phyloP scores from a whole-genome alignment of 305 asterid species.

The Ilex paraguariensis region DNA sequence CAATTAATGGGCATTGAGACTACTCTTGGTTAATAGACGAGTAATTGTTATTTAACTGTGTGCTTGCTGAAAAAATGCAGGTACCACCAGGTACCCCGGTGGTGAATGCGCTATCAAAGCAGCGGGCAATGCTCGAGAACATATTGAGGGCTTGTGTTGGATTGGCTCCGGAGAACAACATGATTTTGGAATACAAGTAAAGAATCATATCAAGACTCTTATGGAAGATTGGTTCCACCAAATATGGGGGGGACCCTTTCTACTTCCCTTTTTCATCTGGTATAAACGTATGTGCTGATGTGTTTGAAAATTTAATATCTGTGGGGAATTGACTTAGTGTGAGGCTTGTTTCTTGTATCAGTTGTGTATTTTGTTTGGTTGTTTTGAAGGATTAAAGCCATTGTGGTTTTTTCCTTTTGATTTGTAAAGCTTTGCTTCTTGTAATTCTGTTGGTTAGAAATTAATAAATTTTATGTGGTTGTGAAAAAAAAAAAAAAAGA shows the following conservation, averaged over 20 bases:
- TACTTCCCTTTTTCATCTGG: background rate
- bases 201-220: background rate
- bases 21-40: too few relatives aligned
- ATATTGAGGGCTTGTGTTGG: slow-evolving; percentile 96
- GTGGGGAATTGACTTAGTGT: background rate
- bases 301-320: background rate
- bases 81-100: slow-evolving; percentile 99
- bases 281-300: background rate
- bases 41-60: too few relatives aligned
- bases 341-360: too few relatives aligned
- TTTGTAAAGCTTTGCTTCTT: too few relatives aligned
- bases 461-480: too few relatives aligned
- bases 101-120: slow-evolving; percentile 93
- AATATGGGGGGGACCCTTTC: background rate
- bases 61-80: slow-evolving; percentile 22
- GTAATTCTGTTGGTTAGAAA: too few relatives aligned
- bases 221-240: background rate
- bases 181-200: slow-evolving; percentile 94
- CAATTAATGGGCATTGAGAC: too few relatives aligned
- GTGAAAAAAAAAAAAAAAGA: too few relatives aligned
- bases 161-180: slow-evolving; percentile 96
- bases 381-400: too few relatives aligned
- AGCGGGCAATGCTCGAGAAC: slow-evolving; percentile 94
- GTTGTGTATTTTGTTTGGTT: too few relatives aligned
- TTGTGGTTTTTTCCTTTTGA: too few relatives aligned